Percentiles rank a stretch among this genome's conserved stretches.
Evolutionary conservation across 1,284 basidiomycete genomes (phyloP).

Genomic region (Uromyces viciae-fabae): DNA sequence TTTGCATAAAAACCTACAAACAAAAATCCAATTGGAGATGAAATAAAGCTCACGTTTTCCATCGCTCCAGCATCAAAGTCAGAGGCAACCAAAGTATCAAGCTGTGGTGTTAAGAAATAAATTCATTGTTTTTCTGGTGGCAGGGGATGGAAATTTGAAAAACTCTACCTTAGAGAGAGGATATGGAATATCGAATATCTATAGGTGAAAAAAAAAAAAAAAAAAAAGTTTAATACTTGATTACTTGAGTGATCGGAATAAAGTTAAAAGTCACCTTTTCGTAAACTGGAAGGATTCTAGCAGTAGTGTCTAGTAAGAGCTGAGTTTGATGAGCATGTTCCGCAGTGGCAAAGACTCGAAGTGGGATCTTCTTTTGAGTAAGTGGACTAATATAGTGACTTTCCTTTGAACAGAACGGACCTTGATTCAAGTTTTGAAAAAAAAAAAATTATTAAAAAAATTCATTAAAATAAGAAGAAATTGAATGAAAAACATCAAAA

Average conservation of each 20-base stretch:
- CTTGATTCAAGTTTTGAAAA: constrained; percentile 14
- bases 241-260: not conserved
- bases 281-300: constrained; percentile 80
- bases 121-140: not conserved
- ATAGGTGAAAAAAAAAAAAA: not conserved
- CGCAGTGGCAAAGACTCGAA: constrained; percentile 83
- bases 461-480: not conserved
- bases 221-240: not conserved
- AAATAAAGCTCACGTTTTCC: constrained; percentile 73
- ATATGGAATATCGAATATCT: constrained; percentile 57
- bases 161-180: constrained; percentile 71
- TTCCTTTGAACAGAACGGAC: constrained; percentile 39
- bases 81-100: constrained; percentile 68
- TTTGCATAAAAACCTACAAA: not conserved
- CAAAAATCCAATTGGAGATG: not conserved
- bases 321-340: constrained; percentile 76
- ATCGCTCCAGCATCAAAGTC: constrained; percentile 91
- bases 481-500: not conserved
- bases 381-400: constrained; percentile 68
- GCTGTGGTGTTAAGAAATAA: constrained; percentile 50
- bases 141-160: constrained; percentile 33
- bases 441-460: not conserved
- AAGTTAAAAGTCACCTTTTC: constrained; percentile 62
- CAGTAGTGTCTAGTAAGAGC: constrained; percentile 80
- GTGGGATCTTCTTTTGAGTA: constrained; percentile 73